These are phyloP conservation scores for Nectriaceae sp. DNA, from an alignment of 2,329 filamentous ascomycete genomes.

Conservation along the genomic window DNA sequence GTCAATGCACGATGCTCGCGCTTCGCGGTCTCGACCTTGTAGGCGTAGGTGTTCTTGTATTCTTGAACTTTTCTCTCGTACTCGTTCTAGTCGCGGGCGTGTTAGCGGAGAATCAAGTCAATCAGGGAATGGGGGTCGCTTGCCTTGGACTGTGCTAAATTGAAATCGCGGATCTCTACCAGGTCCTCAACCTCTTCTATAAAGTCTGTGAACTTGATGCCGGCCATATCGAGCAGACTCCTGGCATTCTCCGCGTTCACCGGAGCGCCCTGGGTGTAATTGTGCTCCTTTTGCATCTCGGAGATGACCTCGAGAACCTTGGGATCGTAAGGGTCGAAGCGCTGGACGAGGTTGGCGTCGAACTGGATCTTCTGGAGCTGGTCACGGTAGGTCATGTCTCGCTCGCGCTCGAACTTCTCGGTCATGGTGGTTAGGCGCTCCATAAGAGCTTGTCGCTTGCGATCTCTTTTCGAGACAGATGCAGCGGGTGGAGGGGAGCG, in stretches of 20 bases:
- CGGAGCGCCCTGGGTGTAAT: constrained; percentile 44
- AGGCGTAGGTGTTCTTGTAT: constrained; percentile 59
- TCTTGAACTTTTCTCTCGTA: constrained; percentile 64
- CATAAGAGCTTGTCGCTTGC: constrained; percentile 78
- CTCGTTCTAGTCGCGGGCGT: constrained; percentile 50
- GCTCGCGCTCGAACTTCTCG: constrained; percentile 76
- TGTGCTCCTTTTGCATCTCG: constrained; percentile 59
- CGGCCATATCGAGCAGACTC: constrained; percentile 72
- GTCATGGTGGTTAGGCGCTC: constrained; percentile 78
- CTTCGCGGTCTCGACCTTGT: constrained; percentile 63
- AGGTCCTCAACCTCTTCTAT: constrained; percentile 84
- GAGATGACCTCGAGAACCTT: constrained; percentile 72
- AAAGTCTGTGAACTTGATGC: constrained; percentile 83
- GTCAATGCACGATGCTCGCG: constrained; percentile 62
- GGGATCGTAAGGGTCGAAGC: constrained; percentile 77
- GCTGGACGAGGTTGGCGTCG: constrained; percentile 82
- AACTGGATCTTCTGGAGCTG: constrained; percentile 91
- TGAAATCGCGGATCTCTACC: constrained; percentile 83
- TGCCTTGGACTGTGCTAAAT: constrained; percentile 81
- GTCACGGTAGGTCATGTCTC: constrained; percentile 82
- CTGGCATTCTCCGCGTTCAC: constrained; percentile 46
- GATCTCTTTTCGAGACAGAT: constrained; percentile 81
- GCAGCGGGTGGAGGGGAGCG: constrained; percentile 38
- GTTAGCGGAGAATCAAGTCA: constrained; percentile 13
- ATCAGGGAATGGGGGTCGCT: constrained; percentile 3